Percentiles rank a stretch among this genome's conserved stretches.
Conservation (phyloP, 768 basidiomycete genomes). For the Kwoniella mangroviensis region DNA sequence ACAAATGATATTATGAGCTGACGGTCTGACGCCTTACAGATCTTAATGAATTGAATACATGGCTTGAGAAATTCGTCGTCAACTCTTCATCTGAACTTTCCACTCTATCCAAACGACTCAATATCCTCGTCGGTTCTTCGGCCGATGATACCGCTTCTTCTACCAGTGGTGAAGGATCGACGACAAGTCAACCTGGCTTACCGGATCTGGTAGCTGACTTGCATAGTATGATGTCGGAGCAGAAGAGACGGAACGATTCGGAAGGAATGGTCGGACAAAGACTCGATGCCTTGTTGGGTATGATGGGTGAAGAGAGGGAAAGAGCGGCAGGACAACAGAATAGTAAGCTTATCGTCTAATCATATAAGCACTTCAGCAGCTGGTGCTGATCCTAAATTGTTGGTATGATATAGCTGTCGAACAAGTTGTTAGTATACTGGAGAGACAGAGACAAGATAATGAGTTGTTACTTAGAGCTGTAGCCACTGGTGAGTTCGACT, state of each 20-base stretch:
- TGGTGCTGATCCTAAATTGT: neutral
- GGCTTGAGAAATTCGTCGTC: constrained; percentile 82
- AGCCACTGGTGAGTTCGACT: constrained; percentile 64
- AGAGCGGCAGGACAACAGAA: constrained; percentile 51
- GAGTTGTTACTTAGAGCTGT: constrained; percentile 71
- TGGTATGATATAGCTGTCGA: constrained; percentile 40
- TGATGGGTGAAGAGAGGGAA: constrained; percentile 53
- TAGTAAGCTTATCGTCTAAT: constrained; percentile 26
- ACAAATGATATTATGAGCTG: constrained; percentile 13
- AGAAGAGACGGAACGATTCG: constrained; percentile 60
- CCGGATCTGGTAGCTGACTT: constrained; percentile 58
- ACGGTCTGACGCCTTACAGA: constrained; percentile 30
- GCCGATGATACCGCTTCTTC: constrained; percentile 6
- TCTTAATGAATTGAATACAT: constrained; percentile 61
- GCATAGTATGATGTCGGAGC: constrained; percentile 60
- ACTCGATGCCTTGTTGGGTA: constrained; percentile 49
- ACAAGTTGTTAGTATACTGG: constrained; percentile 61
- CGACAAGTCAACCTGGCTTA: constrained; percentile 35
- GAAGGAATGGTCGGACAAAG: constrained; percentile 63
- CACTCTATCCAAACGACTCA: constrained; percentile 66
- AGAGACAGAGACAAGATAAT: constrained; percentile 73
- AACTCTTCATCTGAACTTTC: constrained; percentile 76
- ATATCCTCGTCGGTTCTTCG: constrained; percentile 63
- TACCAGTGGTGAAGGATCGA: neutral
- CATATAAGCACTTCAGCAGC: no score